phyloP scores from a whole-genome alignment of 1,284 basidiomycete species.

The Sphaerobolus stellatus region DNA sequence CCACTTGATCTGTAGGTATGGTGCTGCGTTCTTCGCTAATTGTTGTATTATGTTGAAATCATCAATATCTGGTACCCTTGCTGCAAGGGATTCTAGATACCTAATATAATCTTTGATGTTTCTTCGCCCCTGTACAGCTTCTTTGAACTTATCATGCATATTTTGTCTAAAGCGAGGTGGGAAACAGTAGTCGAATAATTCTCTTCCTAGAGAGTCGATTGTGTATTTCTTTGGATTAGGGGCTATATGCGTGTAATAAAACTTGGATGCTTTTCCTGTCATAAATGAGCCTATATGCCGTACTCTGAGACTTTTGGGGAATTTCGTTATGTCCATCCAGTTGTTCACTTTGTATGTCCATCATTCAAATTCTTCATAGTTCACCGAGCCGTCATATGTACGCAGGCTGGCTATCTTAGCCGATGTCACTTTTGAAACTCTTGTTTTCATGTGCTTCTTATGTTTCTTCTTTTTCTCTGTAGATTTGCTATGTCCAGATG shows the following conservation, averaged over 20 bases:
- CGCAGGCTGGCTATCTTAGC: neutral
- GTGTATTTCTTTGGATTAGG: conserved; percentile 22
- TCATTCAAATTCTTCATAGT: neutral
- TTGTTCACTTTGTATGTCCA: neutral
- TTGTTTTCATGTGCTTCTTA: too few relatives aligned
- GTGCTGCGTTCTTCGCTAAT: neutral
- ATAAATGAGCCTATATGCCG: conserved; percentile 20
- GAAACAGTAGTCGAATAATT: conserved; percentile 46
- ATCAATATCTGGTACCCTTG: neutral
- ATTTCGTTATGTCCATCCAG: neutral
- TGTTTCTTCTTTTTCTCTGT: too few relatives aligned
- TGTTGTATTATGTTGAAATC: neutral
- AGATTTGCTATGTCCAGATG: too few relatives aligned
- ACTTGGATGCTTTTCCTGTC: conserved; percentile 37
- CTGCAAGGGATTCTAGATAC: neutral
- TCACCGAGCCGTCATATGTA: neutral
- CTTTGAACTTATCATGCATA: conserved; percentile 17
- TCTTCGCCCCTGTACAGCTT: conserved; percentile 16
- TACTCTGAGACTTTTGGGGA: neutral
- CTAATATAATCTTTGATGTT: neutral
- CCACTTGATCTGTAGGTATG: neutral
- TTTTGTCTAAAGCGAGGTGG: conserved; percentile 34
- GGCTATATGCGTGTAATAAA: conserved; percentile 36
- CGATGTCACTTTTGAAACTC: neutral
- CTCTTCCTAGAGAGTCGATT: conserved; percentile 31